Percentiles rank a stretch among this genome's conserved stretches.
Conservation (phyloP, 768 basidiomycete genomes). For the Russula virescens region DNA sequence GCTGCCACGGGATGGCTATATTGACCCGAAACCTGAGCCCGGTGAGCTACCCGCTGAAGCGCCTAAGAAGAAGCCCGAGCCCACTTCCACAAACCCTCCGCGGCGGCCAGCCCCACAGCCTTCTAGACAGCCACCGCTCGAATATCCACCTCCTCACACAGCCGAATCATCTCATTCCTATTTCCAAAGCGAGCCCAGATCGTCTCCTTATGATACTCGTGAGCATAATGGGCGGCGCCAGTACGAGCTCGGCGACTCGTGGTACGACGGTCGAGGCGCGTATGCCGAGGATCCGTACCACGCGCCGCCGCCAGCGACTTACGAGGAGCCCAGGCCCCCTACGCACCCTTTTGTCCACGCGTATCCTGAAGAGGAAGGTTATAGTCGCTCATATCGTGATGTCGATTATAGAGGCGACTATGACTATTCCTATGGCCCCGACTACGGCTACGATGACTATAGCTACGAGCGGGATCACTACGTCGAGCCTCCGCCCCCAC, state of each 20-base stretch:
- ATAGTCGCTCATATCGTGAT: not conserved
- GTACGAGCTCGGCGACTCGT: conserved; percentile 17
- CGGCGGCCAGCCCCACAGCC: not conserved
- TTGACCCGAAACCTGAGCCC: conserved; percentile 13
- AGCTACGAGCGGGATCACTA: conserved; percentile 1
- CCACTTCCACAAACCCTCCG: not conserved
- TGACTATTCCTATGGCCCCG: not conserved
- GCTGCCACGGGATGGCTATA: conserved; percentile 24
- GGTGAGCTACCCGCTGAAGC: conserved; percentile 10
- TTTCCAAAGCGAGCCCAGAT: not conserved
- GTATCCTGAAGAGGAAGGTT: not conserved
- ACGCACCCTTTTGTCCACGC: not conserved
- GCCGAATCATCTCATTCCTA: not conserved
- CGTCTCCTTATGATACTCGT: not conserved
- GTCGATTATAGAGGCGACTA: not conserved
- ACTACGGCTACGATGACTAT: conserved; percentile 6
- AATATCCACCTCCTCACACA: not conserved
- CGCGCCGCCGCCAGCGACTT: conserved; percentile 13
- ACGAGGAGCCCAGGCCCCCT: conserved; percentile 13
- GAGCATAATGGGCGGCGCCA: conserved; percentile 15
- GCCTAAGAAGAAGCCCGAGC: not conserved
- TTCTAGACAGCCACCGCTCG: not conserved
- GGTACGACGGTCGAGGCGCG: conserved; percentile 8
- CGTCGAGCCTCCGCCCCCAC: not conserved
- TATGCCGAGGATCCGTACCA: conserved; percentile 16